phyloP scores from a whole-genome alignment of 108 stramenopile genomes.

The Poteriospumella lacustris region DNA sequence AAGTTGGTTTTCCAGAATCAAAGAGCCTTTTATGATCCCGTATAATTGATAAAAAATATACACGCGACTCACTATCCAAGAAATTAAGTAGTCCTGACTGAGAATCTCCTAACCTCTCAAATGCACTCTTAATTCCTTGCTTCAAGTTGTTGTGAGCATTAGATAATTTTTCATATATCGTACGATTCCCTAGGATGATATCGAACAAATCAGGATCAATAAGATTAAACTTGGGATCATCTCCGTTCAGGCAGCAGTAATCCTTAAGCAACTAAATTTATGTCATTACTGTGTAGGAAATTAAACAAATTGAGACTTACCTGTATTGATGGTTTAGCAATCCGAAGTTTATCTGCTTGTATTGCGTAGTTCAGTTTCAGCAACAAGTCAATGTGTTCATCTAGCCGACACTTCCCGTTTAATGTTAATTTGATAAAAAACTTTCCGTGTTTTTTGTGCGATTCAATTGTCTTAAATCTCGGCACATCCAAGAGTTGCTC shows the following conservation, averaged over 20 bases:
- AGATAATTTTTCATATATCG: slow-evolving; percentile 9
- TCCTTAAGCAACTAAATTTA: slow-evolving; percentile 9
- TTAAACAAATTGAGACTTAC: slow-evolving; percentile 9
- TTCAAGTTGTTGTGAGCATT: slow-evolving; percentile 8
- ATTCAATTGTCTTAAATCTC: slow-evolving; percentile 9
- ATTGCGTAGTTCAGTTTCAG: slow-evolving; percentile 7
- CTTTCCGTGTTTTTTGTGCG: slow-evolving; percentile 7
- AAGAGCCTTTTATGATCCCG: slow-evolving; percentile 7
- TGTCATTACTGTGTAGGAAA: slow-evolving; percentile 8
- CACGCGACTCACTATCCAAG: slow-evolving; percentile 6
- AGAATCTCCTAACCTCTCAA: slow-evolving; percentile 7
- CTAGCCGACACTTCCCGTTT: slow-evolving; percentile 6
- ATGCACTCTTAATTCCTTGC: slow-evolving; percentile 7
- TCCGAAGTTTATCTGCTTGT: slow-evolving; percentile 7
- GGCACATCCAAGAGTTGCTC: slow-evolving; percentile 6
- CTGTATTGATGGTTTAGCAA: slow-evolving; percentile 8
- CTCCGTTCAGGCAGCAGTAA: slow-evolving; percentile 6
- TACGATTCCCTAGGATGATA: slow-evolving; percentile 7
- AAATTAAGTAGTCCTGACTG: slow-evolving; percentile 8
- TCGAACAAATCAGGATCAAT: slow-evolving; percentile 8
- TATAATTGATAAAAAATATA: slow-evolving; percentile 10
- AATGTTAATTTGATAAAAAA: slow-evolving; percentile 10
- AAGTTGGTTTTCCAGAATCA: slow-evolving; percentile 8
- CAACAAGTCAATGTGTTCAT: slow-evolving; percentile 8
- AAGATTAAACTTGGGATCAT: slow-evolving; percentile 8